A percentile compares a stretch with the other conserved stretches of the same genome.
These are phyloP conservation scores for Aspergillus candidus DNA, from an alignment of 2,329 filamentous ascomycete species.

Conservation along the genomic window DNA sequence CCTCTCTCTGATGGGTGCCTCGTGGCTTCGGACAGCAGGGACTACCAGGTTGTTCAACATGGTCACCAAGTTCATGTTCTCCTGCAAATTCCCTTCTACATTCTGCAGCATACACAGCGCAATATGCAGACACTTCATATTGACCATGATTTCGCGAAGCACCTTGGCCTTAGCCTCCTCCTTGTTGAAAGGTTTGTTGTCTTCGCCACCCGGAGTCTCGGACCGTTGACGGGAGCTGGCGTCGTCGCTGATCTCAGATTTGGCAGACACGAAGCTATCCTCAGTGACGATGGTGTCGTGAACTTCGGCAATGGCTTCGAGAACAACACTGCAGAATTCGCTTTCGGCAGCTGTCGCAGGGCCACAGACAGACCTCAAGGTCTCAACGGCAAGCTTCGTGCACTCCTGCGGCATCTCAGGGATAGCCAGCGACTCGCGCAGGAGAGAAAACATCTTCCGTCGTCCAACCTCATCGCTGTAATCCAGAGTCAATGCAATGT, in stretches of 20 bases:
- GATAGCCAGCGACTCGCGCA: slow-evolving; percentile 78
- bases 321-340: slow-evolving; percentile 52
- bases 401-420: slow-evolving; percentile 86
- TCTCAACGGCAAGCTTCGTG: slow-evolving; percentile 79
- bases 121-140: slow-evolving; percentile 97
- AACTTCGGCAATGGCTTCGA: slow-evolving; percentile 93
- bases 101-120: slow-evolving; percentile 97
- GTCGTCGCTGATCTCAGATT: slow-evolving; percentile 71
- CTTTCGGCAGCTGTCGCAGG: slow-evolving; percentile 44
- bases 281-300: slow-evolving; percentile 80
- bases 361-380: slow-evolving; percentile 76
- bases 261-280: slow-evolving; percentile 90
- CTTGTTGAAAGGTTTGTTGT: slow-evolving; percentile 48
- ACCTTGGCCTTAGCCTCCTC: slow-evolving; percentile 62
- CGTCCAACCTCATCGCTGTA: slow-evolving; percentile 97
- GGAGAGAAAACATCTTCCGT: slow-evolving; percentile 88
- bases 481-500: slow-evolving; percentile 86
- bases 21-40: slow-evolving; percentile 86
- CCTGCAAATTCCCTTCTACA: slow-evolving; percentile 77
- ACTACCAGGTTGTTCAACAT: slow-evolving; percentile 98
- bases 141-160: slow-evolving; percentile 84
- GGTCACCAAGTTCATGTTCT: slow-evolving; percentile 86
- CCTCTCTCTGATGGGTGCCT: slow-evolving; percentile 84
- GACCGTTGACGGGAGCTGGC: slow-evolving; percentile 45
- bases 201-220: slow-evolving; percentile 48